These are phyloP conservation scores for Erythrophleum fordii DNA, from an alignment of 306 rosid species.

Conservation along the genomic window DNA sequence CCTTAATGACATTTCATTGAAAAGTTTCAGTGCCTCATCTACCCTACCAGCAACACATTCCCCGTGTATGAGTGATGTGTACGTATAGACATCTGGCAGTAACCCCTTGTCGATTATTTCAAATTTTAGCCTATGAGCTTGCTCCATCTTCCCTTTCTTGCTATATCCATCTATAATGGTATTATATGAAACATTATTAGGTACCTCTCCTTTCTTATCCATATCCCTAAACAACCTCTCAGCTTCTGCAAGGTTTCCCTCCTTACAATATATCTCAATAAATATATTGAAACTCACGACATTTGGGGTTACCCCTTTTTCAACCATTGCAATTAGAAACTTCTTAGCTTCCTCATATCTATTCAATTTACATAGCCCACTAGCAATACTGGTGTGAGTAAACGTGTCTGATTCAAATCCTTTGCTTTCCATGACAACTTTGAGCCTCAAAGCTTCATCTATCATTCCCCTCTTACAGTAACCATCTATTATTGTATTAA, in stretches of 20 bases:
- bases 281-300: conserved; percentile 61
- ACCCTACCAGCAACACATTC: conserved; percentile 72
- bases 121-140: conserved; percentile 54
- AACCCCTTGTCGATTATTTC: conserved; percentile 70
- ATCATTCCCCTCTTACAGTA: conserved; percentile 72
- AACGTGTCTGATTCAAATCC: conserved; percentile 63
- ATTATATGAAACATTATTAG: conserved; percentile 70
- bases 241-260: conserved; percentile 79
- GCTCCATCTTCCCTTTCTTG: conserved; percentile 72
- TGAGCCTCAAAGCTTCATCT: conserved; percentile 67
- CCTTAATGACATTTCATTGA: conserved; percentile 62
- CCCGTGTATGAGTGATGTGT: conserved; percentile 75
- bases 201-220: conserved; percentile 61
- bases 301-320: conserved; percentile 65
- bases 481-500: conserved; percentile 75
- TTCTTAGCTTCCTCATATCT: conserved; percentile 72
- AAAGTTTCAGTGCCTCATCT: conserved; percentile 63
- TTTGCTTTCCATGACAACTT: conserved; percentile 60
- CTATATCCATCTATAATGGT: conserved; percentile 65
- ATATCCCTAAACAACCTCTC: conserved; percentile 59
- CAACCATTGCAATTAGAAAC: conserved; percentile 63
- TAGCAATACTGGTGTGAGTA: conserved; percentile 67
- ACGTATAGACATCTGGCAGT: conserved; percentile 69
- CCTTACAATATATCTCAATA: conserved; percentile 83
- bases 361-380: conserved; percentile 59